Evolutionary conservation across 2,329 filamentous ascomycete genomes (phyloP).

Genomic region (Hysterium pulicare): DNA sequence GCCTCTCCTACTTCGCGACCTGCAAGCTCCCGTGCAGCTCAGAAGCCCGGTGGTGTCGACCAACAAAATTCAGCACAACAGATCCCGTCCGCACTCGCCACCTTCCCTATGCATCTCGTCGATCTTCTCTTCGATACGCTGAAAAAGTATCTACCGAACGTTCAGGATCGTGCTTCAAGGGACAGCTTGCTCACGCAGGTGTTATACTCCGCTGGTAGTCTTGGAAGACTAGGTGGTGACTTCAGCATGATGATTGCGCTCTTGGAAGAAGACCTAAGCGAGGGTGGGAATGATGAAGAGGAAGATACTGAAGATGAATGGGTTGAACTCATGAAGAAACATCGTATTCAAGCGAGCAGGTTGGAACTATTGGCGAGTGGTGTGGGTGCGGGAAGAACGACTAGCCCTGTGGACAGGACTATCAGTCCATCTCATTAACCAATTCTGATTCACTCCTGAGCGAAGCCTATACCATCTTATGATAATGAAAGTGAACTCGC

Average conservation of each 20-base stretch:
- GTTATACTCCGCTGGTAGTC: conserved; percentile 85
- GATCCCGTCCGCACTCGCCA: conserved; percentile 72
- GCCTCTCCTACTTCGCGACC: conserved; percentile 11
- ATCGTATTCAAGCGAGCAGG: conserved; percentile 77
- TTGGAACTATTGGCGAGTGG: conserved; percentile 56
- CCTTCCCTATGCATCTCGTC: conserved; percentile 80
- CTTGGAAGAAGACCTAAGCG: conserved; percentile 45
- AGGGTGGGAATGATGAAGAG: conserved; percentile 43
- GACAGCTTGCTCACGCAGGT: conserved; percentile 92
- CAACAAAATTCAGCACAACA: conserved; percentile 43
- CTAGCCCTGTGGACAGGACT: not conserved
- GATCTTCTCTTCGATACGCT: conserved; percentile 77
- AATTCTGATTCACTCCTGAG: not conserved
- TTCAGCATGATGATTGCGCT: conserved; percentile 83
- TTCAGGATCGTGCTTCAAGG: conserved; percentile 73
- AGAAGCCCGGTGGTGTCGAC: conserved; percentile 14
- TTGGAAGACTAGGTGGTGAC: conserved; percentile 86
- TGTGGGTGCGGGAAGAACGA: conserved; percentile 33
- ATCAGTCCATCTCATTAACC: conserved; percentile 2
- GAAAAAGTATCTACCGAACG: conserved; percentile 71
- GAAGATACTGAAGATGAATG: conserved; percentile 60
- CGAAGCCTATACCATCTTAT: too few species aligned
- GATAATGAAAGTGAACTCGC: not conserved
- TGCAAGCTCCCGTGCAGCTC: too few species aligned
- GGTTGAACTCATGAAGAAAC: conserved; percentile 85